Conservation (phyloP, 2,329 filamentous ascomycete genomes). For the Trichoderma semiorbis region DNA sequence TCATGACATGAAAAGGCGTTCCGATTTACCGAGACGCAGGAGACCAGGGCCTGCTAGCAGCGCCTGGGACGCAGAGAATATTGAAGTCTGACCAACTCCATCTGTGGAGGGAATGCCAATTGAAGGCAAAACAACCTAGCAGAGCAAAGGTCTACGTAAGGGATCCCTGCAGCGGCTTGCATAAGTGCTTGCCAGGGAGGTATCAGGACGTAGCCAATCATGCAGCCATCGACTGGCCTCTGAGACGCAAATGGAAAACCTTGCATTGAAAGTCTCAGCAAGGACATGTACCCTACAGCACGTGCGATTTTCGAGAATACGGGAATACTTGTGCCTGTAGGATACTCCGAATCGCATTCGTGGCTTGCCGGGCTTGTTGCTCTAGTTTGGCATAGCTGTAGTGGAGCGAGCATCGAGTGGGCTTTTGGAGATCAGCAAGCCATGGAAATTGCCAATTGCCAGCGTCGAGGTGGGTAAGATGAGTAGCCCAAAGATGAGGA, state of each 20-base stretch:
- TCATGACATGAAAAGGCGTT: not conserved
- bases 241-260: not conserved
- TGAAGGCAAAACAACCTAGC: not conserved
- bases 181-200: not conserved
- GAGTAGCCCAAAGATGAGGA: not conserved
- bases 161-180: constrained; percentile 7
- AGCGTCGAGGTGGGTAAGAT: not conserved
- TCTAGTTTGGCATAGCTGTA: not conserved
- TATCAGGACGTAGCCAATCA: not conserved
- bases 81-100: not conserved
- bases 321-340: not conserved
- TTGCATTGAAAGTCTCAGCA: not conserved
- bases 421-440: not conserved
- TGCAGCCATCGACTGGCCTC: not conserved
- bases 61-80: not conserved
- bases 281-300: not conserved
- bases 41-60: not conserved
- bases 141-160: not conserved
- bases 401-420: not conserved
- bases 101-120: not conserved
- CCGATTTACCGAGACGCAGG: not conserved
- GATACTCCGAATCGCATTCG: not conserved
- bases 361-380: not conserved
- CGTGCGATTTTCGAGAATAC: not conserved
- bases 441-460: not conserved